phyloP scores from a whole-genome alignment of 164 flowering plant genomes.

The Vitis cinerea region DNA sequence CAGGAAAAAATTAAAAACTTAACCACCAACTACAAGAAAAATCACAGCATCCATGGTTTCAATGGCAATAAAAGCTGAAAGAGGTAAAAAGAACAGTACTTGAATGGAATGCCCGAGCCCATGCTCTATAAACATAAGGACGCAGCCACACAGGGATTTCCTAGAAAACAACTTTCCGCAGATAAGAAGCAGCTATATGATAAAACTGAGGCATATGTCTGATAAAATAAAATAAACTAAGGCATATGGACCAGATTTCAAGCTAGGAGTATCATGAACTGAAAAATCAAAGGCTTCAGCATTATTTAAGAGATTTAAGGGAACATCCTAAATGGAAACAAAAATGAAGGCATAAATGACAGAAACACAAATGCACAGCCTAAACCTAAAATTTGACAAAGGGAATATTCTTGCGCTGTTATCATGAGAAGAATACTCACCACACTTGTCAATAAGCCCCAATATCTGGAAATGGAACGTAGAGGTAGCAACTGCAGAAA shows the following conservation, averaged over 20 bases:
- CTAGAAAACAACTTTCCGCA: constrained; percentile 32
- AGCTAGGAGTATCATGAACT: too few species aligned
- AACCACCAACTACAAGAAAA: neutral
- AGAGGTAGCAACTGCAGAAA: constrained; percentile 79
- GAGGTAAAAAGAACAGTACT: constrained; percentile 42
- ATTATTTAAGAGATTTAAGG: too few species aligned
- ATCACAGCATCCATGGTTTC: neutral
- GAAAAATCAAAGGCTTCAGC: too few species aligned
- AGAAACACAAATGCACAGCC: too few species aligned
- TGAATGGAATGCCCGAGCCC: constrained; percentile 98
- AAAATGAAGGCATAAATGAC: too few species aligned
- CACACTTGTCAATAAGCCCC: constrained; percentile 74
- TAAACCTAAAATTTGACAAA: too few species aligned
- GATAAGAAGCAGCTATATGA: neutral
- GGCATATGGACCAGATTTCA: too few species aligned
- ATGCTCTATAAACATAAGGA: constrained; percentile 69
- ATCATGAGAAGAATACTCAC: constrained; percentile 37
- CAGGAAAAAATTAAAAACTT: neutral
- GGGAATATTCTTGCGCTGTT: neutral
- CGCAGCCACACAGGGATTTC: constrained; percentile 83
- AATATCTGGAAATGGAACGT: constrained; percentile 81
- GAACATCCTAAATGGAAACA: too few species aligned
- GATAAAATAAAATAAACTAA: too few species aligned
- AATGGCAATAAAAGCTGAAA: constrained; percentile 2
- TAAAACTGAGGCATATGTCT: too few species aligned